Evolutionary conservation across 805 yeast genomes (phyloP).

Genomic region (Lipomyces kockii): DNA sequence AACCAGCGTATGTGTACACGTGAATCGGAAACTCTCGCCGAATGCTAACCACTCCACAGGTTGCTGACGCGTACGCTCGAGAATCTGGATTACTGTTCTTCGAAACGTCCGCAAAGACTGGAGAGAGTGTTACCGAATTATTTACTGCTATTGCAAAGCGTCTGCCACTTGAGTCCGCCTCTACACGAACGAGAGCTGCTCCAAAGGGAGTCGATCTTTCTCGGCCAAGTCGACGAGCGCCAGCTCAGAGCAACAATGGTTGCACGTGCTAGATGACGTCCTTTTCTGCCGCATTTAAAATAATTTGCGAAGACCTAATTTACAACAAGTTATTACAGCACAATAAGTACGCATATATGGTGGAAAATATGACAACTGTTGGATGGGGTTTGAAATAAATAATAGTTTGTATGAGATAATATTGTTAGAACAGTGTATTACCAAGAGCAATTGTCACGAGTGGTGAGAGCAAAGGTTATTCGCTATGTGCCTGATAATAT

Average conservation of each 20-base stretch:
- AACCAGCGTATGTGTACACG: constrained; percentile 41
- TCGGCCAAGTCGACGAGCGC: constrained; percentile 37
- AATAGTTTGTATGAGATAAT: background rate
- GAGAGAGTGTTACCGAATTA: constrained; percentile 59
- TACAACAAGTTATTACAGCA: background rate
- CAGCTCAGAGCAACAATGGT: constrained; percentile 38
- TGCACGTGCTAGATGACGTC: constrained; percentile 45
- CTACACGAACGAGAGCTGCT: constrained; percentile 39
- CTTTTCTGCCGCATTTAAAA: background rate
- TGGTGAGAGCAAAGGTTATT: background rate
- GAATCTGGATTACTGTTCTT: constrained; percentile 57
- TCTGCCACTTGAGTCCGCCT: constrained; percentile 51
- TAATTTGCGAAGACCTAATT: background rate
- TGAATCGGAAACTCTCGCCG: background rate
- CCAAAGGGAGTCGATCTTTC: constrained; percentile 45
- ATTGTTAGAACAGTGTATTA: background rate
- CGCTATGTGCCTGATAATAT: constrained; percentile 4
- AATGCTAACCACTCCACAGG: constrained; percentile 13
- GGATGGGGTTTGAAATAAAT: background rate
- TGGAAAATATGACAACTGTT: background rate
- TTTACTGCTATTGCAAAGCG: constrained; percentile 55
- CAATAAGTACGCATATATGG: background rate
- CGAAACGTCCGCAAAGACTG: constrained; percentile 74
- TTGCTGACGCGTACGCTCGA: constrained; percentile 57
- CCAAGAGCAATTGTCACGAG: background rate